Base-by-base conservation (phyloP, 1,284 basidiomycete genomes). In the Fistulinella cinereoalba region DNA sequence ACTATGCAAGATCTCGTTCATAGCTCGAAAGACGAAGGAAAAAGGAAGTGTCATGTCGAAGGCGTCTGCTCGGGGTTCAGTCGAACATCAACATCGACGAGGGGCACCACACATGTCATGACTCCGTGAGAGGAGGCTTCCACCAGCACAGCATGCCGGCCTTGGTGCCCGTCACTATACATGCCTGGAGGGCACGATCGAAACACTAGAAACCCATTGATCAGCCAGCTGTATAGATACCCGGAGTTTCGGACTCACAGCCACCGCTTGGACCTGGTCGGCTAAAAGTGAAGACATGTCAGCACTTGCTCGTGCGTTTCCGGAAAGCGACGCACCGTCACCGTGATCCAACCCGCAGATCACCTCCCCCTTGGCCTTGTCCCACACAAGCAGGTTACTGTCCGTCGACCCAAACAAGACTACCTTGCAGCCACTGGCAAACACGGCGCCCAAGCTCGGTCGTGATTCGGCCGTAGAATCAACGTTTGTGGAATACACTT, bases 311-410 rank as follows among this genome's bases (percentile, higher is more conserved):
- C 44, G 23, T 21, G 23, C 46, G 31, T 7, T 2, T 31, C 25
- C 7, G n/a, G 25, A 10, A 3, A 45, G 37, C 7, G 6, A 59
- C 70, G 47, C 55, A 82, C 81, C 75, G 58, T 80, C 75, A 10
- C 71, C 71, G 52, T 81, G 79, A 52, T 80, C 75, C 53, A 85
- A 56, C 27, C 76, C 81, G 59, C 76, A 79, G 13, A 79, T 68
- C 29, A 82, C 62, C 4, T 65, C 66, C 12, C 71, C 75, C 45
- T 71, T 77, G 55, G 66, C 67, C 56, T 69, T 71, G 55, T 85
- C 79, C 83, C 83, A 85, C 31, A 80, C 74, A 32, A 83, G 65
- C 19, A 77, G 67, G 58, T 73, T 79, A 15, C 73, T 72, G 15
- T 78, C 74, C 16, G 72, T 62, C 19, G 59, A 66, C 15, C 81